Evolutionary conservation across 2,329 filamentous ascomycete species (phyloP), one percentile per base, ranked within the genome.

Genomic region (Stachybotrys elegans): DNA sequence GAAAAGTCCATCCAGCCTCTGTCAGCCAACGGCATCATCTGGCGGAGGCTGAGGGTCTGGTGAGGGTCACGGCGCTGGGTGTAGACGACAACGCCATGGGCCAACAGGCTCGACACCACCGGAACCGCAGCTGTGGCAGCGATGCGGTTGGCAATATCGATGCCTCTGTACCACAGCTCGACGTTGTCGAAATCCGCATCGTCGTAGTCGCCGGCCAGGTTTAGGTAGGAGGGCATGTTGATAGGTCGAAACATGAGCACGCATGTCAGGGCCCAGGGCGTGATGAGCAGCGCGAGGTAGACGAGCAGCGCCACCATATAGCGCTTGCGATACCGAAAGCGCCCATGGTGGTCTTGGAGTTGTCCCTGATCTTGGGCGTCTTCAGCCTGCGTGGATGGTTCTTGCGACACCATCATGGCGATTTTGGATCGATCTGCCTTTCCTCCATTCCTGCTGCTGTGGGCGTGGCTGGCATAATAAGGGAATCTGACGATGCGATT

Each of bases 241-340:
- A 51, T 35, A 1, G 43, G 50, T 3, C 46, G 48, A 2, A n/a
- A 42, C 49, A 54, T 54, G 16, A 48, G 34, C n/a, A 50, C 8
- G 20, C 42, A 38, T 12, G 40, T 51, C 4, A 54, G 17, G 2
- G 29, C 25, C 43, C 47, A 54, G 4, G 37, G 45, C 1, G 50
- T 2, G 22, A 52, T 5, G 2, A 54, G 44, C 6, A 52, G 29
- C 0, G 40, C 2, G 2, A 49, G 20, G 23, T 46, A 47, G 12
- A 47, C 29, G 3, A n/a, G 11, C 6, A 47, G 41, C 2, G 43
- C 22, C 4, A 16, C 35, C 34, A 42, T 7, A 6, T 47, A 31
- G 3, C 8, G 16, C 13, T 25, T 22, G 25, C 40, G 37, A 13
- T 43, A 43, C 11, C 34, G 32, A 19, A 52, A 12, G n/a, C n/a